Evolutionary conservation across 202 grass and related monocot genomes (phyloP), one percentile per base, ranked within the genome.

Genomic region (Eragrostis tef): DNA sequence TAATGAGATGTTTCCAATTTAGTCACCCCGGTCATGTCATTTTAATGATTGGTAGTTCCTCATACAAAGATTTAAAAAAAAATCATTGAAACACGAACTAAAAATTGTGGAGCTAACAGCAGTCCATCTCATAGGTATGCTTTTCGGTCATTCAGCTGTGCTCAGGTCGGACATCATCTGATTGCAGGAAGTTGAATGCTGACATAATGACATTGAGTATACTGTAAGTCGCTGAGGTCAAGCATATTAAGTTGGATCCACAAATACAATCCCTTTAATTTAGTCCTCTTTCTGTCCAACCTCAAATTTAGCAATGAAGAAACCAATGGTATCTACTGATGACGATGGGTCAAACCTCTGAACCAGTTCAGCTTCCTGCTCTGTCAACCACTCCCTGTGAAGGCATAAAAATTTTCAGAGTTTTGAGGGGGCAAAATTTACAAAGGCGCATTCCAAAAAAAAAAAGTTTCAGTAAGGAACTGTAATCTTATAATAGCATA

Each of bases 271-370:
- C 22, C 5, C 0, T 14, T 65, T 52, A 6, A 26, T 50, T 93
- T 29, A 86, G 19, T 44, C n/a, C 56, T 87, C 66, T 82, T 91
- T 93, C 25, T 76, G 59, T 34, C 92, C 88, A 42, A 90, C 90
- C 58, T 69, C 52, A 34, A 98, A 94, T 81, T 94, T 98, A 8
- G 92, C 90, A 83, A 94, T 93, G 84, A 98, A 98, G 85, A 98
- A 98, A 70, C 95, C 92, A 86, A 94, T 98, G 19, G 92, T 98
- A 84, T 98, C 90, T 6, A 87, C 78, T 44, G 84, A 83, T 14
- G 92, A 92, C 6, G 90, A 90, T 25, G 92, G 95, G 66, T 98
- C 92, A 62, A 98, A 98, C 70, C 95, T 94, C 75, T 98, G 95
- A 70, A 98, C 90, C 88, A 93, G 89, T 74, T 90, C 59, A 27